A percentile compares a stretch with the other conserved stretches of the same genome.
phyloP scores from a whole-genome alignment of 2,329 filamentous ascomycete species.

The Paecilomyces formosus region DNA sequence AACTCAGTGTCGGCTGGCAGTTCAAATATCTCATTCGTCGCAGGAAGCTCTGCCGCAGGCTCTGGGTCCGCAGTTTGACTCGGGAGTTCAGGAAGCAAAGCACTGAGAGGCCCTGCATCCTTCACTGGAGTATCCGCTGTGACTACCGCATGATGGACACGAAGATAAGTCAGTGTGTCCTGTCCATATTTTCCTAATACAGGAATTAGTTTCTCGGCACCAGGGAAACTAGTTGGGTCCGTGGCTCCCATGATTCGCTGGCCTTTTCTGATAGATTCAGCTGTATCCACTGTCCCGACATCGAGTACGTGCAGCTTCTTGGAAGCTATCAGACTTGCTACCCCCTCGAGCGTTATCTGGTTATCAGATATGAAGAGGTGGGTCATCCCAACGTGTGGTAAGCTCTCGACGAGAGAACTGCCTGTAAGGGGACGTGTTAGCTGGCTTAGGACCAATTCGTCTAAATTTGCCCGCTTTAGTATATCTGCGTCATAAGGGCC shows the following conservation, averaged over 20 bases:
- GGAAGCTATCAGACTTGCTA: constrained; percentile 46
- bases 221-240: constrained; percentile 29
- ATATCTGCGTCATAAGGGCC: constrained; percentile 9
- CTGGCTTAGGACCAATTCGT: constrained; percentile 43
- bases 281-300: constrained; percentile 41
- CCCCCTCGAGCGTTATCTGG: constrained; percentile 47
- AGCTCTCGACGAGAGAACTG: constrained; percentile 49
- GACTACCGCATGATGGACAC: constrained; percentile 48
- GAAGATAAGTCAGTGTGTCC: constrained; percentile 45
- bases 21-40: constrained; percentile 26
- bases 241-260: constrained; percentile 1
- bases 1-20: constrained; percentile 19
- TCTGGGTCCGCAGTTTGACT: constrained; percentile 21
- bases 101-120: constrained; percentile 17
- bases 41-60: constrained; percentile 23
- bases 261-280: constrained; percentile 16
- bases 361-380: constrained; percentile 55
- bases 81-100: constrained; percentile 25
- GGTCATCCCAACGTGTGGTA: constrained; percentile 49
- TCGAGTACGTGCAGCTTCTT: constrained; percentile 49
- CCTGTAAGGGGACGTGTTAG: constrained; percentile 45
- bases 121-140: constrained; percentile 37
- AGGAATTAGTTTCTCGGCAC: constrained; percentile 49
- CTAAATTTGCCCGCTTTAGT: constrained; percentile 25
- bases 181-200: constrained; percentile 41